Evolutionary conservation across 345 rosid species (phyloP).

Genomic region (Brassica cretica): DNA sequence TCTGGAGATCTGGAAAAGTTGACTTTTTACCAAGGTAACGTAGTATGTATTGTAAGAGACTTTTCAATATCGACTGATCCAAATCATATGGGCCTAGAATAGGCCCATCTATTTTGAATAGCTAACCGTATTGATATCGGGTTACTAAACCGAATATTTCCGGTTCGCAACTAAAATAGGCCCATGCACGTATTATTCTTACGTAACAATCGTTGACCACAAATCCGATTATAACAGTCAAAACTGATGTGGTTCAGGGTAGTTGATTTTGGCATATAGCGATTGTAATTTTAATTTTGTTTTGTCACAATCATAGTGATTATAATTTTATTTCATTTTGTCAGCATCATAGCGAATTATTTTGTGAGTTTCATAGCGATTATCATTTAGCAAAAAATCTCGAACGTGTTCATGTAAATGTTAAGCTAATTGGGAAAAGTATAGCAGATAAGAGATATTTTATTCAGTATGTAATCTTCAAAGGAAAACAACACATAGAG

Average conservation of each 20-base stretch:
- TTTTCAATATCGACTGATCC: not conserved
- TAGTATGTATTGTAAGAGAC: not conserved
- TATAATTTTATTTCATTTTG: constrained; percentile 6
- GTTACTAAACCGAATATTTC: not conserved
- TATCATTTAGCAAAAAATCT: not conserved
- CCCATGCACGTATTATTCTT: not conserved
- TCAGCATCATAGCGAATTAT: not conserved
- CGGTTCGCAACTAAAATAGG: not conserved
- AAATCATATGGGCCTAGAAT: not conserved
- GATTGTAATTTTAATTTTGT: too few species aligned
- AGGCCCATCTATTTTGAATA: not conserved
- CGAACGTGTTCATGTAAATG: not conserved
- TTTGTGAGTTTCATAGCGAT: not conserved
- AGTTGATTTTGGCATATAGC: not conserved
- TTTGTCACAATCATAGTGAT: constrained; percentile 3
- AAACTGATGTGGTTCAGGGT: not conserved
- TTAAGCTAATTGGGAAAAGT: constrained; percentile 38
- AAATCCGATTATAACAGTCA: not conserved
- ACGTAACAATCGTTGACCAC: constrained; percentile 5
- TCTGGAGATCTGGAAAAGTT: not conserved
- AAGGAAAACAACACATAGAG: constrained; percentile 2
- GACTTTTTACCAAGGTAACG: constrained; percentile 14
- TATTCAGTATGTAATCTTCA: constrained; percentile 8
- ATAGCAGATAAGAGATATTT: not conserved
- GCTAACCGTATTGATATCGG: not conserved